Base-by-base conservation (phyloP, 306 rosid genomes). In the Gillenia trifoliata region DNA sequence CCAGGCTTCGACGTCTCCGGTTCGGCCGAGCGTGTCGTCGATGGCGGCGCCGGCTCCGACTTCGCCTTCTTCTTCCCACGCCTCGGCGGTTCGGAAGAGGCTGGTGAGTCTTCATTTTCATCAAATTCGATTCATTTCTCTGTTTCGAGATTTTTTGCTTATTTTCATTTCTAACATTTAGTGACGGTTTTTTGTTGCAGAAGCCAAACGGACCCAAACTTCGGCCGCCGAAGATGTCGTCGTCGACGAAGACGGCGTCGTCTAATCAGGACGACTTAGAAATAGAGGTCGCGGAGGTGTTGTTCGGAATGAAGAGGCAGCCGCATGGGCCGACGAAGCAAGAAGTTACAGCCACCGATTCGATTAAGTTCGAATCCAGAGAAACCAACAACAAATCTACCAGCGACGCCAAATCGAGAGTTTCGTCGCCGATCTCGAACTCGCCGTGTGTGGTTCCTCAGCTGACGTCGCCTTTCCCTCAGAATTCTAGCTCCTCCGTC, bases 231-330 rank as follows among this genome's bases (percentile, higher is more conserved):
- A 92, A 89, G 79, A 77, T 88, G 9, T 75, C 92, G 26, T 73
- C 92, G 76, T 75, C 93, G 4, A 66, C 91, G 29, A 80, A 91
- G 0, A 90, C 86, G 81, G n/a, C 91, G 8, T 83, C 91, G 0
- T 79, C 90, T 23, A 86, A 82, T 20, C 99, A 92, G 70, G 98
- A 95, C 4, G 99, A 92, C 81, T 87, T 95, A 83, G 99, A 94
- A 87, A 95, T 88, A 77, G 99, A 95, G 90, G 89, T 95, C 41
- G 99, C 99, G 0, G 98, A 90, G 78, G 99, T 95, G 50, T 75
- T 95, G 84, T 95, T 85, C 81, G 97, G 92, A 26, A 90, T 94
- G 99, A 75, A 75, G 87, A 87, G 93, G 66, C 99, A 95, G 75
- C 97, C 99, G 4, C 98, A 92, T 29, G 97, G 85, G n/a, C 88